Conservation (phyloP, 495 filamentous ascomycete species). For the Hypoxylon intermedium region DNA sequence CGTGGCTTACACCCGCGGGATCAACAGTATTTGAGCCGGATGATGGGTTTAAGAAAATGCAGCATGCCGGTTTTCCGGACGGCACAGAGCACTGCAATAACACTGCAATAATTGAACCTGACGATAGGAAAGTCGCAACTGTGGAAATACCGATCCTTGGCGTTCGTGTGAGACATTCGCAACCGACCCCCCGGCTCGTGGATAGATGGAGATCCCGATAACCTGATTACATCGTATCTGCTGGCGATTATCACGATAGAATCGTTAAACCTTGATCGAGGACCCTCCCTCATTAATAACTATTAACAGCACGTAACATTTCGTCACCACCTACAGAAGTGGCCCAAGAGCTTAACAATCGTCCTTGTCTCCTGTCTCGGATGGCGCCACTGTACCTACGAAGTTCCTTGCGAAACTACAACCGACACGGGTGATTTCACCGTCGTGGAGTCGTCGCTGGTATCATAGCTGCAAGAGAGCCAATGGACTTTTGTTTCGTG, state of each 20-base stretch:
- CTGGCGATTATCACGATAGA: slow-evolving; percentile 27
- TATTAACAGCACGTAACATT: slow-evolving; percentile 1
- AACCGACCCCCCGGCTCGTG: slow-evolving; percentile 19
- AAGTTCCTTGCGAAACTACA: not conserved
- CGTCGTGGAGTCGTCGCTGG: not conserved
- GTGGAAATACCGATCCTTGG: slow-evolving; percentile 35
- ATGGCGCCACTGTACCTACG: slow-evolving; percentile 1
- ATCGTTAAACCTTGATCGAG: slow-evolving; percentile 31
- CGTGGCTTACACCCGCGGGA: slow-evolving; percentile 36
- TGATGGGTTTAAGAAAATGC: slow-evolving; percentile 1
- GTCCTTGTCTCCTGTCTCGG: slow-evolving; percentile 17
- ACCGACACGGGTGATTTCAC: not conserved
- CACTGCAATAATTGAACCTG: too few species aligned
- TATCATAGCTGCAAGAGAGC: not conserved
- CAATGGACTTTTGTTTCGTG: slow-evolving; percentile 4
- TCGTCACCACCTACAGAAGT: not conserved
- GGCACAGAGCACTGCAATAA: not conserved
- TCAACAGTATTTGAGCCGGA: slow-evolving; percentile 21
- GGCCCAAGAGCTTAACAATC: not conserved
- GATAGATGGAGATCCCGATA: slow-evolving; percentile 22
- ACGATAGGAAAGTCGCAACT: slow-evolving; percentile 9
- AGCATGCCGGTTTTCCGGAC: slow-evolving; percentile 8
- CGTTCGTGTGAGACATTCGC: slow-evolving; percentile 21
- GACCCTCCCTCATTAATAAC: slow-evolving; percentile 17
- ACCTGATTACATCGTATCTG: slow-evolving; percentile 20